Base-by-base conservation (phyloP, 2,329 filamentous ascomycete species). In the Fusarium kyushuense region DNA sequence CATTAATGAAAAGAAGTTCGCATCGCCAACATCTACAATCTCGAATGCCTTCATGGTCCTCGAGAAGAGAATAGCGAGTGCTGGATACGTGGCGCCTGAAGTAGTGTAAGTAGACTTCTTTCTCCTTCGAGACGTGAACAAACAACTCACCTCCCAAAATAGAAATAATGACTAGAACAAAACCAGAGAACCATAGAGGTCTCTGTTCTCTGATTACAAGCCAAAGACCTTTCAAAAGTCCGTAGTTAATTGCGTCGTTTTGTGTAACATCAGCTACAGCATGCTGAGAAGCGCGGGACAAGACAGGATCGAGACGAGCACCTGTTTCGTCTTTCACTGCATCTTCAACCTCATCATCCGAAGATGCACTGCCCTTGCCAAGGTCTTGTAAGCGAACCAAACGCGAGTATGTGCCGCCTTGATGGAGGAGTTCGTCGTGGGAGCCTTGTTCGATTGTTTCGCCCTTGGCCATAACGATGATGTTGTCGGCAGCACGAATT, bases 381-480 rank as follows among this genome's bases (percentile, higher is more conserved):
- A 83, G 75, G 56, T 82, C 78, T 58, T 83, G 81, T 2, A 79
- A 75, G 21, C 74, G 70, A 6, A 89, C 86, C 4, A 89, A 78
- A 6, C 79, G 77, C 9, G 79, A 80, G 65, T 90, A 90, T 13
- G 86, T 76, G 1, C 86, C 78, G 0, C 73, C 78, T 13, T 77
- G 74, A 2, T 76, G 72, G 12, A 91, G 76, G 1, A 91, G 80
- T 48, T 87, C 80, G 7, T 86, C 80, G 58, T 92, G 90, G 1
- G 84, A 87, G 0, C 89, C 90, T 67, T 87, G 80, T 74, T 92
- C 90, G 4, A 89, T 76, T 4, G 87, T 82, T 45, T 81, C 75
- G 2, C 90, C 89, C 65, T 87, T 81, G 10, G 85, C 80, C 71
- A 92, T 81, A 17, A 92, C 89, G 13, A 91, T 79, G 56, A 92